phyloP scores from a whole-genome alignment of 129 eudicot species.

The Silybum marianum region DNA sequence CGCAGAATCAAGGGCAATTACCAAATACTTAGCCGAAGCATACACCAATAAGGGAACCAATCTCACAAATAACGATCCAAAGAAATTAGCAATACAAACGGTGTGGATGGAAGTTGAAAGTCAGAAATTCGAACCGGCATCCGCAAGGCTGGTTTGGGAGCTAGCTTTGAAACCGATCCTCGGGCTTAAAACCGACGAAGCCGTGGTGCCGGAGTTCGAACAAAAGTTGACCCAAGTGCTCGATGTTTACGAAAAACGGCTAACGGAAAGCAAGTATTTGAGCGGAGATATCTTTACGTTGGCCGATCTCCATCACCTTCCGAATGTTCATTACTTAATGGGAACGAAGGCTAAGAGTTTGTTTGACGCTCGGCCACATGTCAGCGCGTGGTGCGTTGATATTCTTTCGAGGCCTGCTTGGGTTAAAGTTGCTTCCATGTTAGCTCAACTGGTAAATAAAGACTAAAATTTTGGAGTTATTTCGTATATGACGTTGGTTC shows the following conservation, averaged over 20 bases:
- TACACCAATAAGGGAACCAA: conserved; percentile 45
- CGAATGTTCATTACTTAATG: conserved; percentile 30
- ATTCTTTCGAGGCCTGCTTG: conserved; percentile 64
- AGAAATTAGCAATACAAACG: conserved; percentile 34
- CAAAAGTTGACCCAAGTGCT: conserved; percentile 51
- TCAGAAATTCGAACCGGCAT: conserved; percentile 35
- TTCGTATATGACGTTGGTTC: neutral
- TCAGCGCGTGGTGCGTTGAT: conserved; percentile 43
- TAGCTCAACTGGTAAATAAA: neutral
- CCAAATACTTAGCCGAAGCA: conserved; percentile 26
- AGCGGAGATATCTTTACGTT: conserved; percentile 62
- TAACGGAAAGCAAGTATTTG: conserved; percentile 59
- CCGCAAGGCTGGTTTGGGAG: conserved; percentile 30
- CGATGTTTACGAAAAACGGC: conserved; percentile 62
- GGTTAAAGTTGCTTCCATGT: conserved; percentile 39
- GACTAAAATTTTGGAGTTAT: neutral
- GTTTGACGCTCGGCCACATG: conserved; percentile 50
- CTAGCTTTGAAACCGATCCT: conserved; percentile 32
- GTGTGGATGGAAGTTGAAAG: conserved; percentile 59
- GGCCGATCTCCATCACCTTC: conserved; percentile 74
- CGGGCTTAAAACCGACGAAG: conserved; percentile 42
- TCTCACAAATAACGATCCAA: conserved; percentile 31
- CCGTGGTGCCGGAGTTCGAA: conserved; percentile 41
- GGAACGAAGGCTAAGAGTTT: conserved; percentile 37
- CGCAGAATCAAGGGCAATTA: conserved; percentile 64